phyloP scores from a whole-genome alignment of 2,329 filamentous ascomycete genomes.

The Colletotrichum costaricense region DNA sequence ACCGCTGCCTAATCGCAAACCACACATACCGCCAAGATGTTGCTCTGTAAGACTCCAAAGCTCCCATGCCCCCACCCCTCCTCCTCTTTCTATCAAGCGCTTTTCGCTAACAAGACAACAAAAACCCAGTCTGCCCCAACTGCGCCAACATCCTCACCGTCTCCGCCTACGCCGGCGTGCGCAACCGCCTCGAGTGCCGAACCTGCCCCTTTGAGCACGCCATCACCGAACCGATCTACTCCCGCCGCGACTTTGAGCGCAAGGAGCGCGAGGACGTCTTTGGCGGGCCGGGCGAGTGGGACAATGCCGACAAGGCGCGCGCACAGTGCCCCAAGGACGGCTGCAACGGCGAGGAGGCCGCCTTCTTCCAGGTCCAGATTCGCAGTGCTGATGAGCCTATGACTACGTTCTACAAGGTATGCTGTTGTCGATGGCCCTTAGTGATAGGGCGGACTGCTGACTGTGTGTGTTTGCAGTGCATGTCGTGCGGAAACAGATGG shows the following conservation, averaged over 20 bases:
- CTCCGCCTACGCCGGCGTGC: constrained; percentile 64
- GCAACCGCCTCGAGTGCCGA: constrained; percentile 92
- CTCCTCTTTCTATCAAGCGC: not conserved
- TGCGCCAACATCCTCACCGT: constrained; percentile 89
- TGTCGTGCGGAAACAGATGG: constrained; percentile 74
- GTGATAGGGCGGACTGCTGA: not conserved
- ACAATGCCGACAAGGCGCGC: constrained; percentile 86
- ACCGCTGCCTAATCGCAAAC: not conserved
- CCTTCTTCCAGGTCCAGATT: constrained; percentile 97
- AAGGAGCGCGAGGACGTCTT: constrained; percentile 92
- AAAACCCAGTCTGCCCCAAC: constrained; percentile 76
- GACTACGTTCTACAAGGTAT: constrained; percentile 93
- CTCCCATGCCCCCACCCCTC: not conserved
- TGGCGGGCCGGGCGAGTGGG: constrained; percentile 88
- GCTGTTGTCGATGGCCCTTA: constrained; percentile 25
- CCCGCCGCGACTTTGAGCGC: constrained; percentile 84
- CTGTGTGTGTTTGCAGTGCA: constrained; percentile 60
- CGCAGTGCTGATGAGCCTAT: constrained; percentile 98
- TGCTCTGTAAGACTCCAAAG: constrained; percentile 67
- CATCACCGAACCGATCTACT: constrained; percentile 82
- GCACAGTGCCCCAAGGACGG: constrained; percentile 85
- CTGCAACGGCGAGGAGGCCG: constrained; percentile 87
- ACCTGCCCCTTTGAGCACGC: constrained; percentile 94
- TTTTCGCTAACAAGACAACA: constrained; percentile 25
- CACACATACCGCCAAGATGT: constrained; percentile 57